These are phyloP conservation scores for Galium porrigens DNA, from an alignment of 305 asterid genomes.

Conservation along the genomic window DNA sequence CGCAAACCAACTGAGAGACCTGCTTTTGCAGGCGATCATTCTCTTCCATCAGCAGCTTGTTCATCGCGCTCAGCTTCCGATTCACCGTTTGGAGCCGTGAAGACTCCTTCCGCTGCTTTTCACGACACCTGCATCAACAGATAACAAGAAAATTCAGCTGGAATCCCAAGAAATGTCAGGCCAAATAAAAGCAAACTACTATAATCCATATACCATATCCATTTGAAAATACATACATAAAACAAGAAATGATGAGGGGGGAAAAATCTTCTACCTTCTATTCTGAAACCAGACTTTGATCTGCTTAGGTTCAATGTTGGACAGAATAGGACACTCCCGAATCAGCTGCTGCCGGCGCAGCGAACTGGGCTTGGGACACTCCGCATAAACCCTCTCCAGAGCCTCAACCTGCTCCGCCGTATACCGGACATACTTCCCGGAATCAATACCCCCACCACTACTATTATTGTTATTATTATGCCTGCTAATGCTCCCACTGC, in stretches of 20 bases:
- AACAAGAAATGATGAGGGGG: neutral
- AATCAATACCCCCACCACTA: constrained; percentile 27
- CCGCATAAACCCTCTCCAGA: constrained; percentile 79
- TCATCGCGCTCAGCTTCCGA: constrained; percentile 73
- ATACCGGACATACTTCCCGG: constrained; percentile 78
- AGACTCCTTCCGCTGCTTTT: constrained; percentile 86
- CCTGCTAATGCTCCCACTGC: constrained; percentile 59
- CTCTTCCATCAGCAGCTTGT: constrained; percentile 89
- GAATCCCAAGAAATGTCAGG: neutral
- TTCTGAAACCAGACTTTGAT: constrained; percentile 95
- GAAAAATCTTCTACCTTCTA: constrained; percentile 40
- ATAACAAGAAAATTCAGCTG: neutral
- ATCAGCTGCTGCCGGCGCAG: constrained; percentile 79
- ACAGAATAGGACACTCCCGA: constrained; percentile 72
- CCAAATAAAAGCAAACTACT: neutral
- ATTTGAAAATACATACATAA: neutral
- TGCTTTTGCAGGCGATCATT: constrained; percentile 91
- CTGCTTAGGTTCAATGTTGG: constrained; percentile 83
- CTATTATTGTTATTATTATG: constrained; percentile 17
- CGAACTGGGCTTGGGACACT: constrained; percentile 86
- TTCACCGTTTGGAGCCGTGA: constrained; percentile 73
- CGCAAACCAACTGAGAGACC: constrained; percentile 83
- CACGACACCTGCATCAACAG: constrained; percentile 52
- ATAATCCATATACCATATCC: neutral
- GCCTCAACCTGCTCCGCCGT: constrained; percentile 95